Evolutionary conservation across 2,329 filamentous ascomycete species (phyloP), one percentile per base, ranked within the genome.

Genomic region (Aspergillus sp.): DNA sequence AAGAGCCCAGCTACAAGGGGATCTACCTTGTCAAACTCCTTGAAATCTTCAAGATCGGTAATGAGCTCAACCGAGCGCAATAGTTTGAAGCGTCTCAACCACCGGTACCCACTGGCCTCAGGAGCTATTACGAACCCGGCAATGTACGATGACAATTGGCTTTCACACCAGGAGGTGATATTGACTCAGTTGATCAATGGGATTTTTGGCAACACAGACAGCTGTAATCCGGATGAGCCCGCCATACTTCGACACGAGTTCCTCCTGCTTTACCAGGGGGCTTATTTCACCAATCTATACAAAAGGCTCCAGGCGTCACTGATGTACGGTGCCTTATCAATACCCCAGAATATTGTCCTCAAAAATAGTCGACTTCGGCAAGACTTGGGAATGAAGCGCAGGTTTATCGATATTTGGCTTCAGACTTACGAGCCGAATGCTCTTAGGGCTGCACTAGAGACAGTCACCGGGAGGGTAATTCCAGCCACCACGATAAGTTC

Each of bases 91-190:
- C 56, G 56, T 7, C 46, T 72, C 8, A 60, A 70, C 35, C 56
- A 66, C 9, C 73, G 77, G 49, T 86, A 84, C 65, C 81, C 83
- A 2, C 69, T 85, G 4, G 71, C 87, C 4, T 64, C 70, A 0
- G 83, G 87, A 58, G 78, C 85, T 62, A 75, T 87, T 25, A 72
- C 75, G 2, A 80, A 81, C 48, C 78, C 84, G n/a, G 77, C 81
- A 53, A 75, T 88, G 62, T 87, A 87, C 67, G 84, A 87, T 64
- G 84, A 87, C 46, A 77, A 81, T 56, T 88, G 85, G 85, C 80
- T 88, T 39, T 77, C 76, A 12, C 81, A 87, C 59, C 85, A 88
- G 65, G 85, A 88, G 66, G 74, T 82, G 21, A 81, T 83, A 39
- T 80, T 88, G 45, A 84, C 84, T 0, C 84, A 87, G 65, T 73